Base-by-base conservation (phyloP, 2,329 filamentous ascomycete species). In the Coniochaeta prunicola region DNA sequence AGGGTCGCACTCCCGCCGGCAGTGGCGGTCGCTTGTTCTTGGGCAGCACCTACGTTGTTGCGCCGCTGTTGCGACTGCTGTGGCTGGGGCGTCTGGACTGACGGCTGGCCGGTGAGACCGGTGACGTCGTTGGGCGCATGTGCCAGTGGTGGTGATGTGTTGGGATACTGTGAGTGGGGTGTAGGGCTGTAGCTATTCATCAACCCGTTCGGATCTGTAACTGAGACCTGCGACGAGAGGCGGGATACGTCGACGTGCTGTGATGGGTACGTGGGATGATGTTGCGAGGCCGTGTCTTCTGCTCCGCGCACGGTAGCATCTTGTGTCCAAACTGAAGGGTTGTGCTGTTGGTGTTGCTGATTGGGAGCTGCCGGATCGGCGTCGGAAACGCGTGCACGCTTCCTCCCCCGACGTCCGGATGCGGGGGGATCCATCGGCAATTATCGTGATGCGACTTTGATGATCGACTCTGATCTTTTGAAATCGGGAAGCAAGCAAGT, bases 201-300 rank as follows among this genome's bases (percentile, higher is more conserved):
- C 63, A 67, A 64, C 53, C 60, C 61, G 58, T 65, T 63, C 33
- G 63, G n/a, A 24, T 65, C 64, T 42, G 64, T 60, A 7, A 66
- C 64, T 53, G 67, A 24, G 6, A 55, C 53, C 33, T 55, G 53
- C 30, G 28, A 36, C 28, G 53, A 55, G 45, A 50, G 65, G 53
- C 65, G 65, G 34, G 64, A 63, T 60, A 62, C 50, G 30, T 69
- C 65, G 24, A 68, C 64, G 38, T 66, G 65, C 59, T 68, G 65
- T 54, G 67, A 64, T 21, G 65, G 58, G 55, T 67, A 67, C 26
- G 60, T 58, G 31, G 65, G 60, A 56, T 64, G 64, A 19, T 62
- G 42, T 28, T 60, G 53, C 3, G 61, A 24, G 48, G 30, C 53
- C 33, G 33, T 38, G 54, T 56, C 54, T 15, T 56, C 54, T 24